Base-by-base conservation (phyloP, 2,329 filamentous ascomycete species). In the Botryosphaeria dothidea region DNA sequence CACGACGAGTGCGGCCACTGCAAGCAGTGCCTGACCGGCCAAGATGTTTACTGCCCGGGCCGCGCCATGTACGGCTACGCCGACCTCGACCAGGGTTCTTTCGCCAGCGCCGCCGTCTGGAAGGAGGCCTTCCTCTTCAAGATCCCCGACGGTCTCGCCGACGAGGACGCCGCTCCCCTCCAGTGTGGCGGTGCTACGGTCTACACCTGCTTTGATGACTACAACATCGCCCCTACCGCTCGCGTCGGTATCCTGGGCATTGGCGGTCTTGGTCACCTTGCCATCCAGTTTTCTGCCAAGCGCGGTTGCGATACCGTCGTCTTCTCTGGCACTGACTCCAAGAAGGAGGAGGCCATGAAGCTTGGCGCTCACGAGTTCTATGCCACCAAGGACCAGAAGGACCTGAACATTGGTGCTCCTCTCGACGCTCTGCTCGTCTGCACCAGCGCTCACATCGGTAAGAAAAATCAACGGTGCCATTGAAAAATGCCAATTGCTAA, bases 271-370 rank as follows among this genome's bases (percentile, higher is more conserved):
- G 91, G 91, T 2, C 91, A 94, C 75, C 75, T 94, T 31, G 91
- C 90, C 0, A 87, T 93, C 31, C 90, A 93, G 74, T 93, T 89
- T 73, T 90, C 90, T 4, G 81, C 81, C 57, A 88, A 88, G 77
- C 92, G 93, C 90, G 91, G 91, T 4, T 93, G 90, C 76, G 84
- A 86, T 65, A 86, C 91, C 4, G 86, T 87, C 1, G 91, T 89
- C 0, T 82, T 93, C 58, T 90, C 86, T 9, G 85, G 86, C 0
- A 86, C 87, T 8, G 84, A 86, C 66, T 82, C 81, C 69, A 94
- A 94, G 82, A 84, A 84, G 66, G 84, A 87, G 0, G 91, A 93
- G 71, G 90, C 90, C 0, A 74, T 78, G 65, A 73, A 83, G 70
- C 79, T 91, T 2, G 88, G 89, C 36, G 89, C 88, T 0, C 80